These are phyloP conservation scores for Tolypocladium cylindrosporum DNA, from an alignment of 2,329 filamentous ascomycete species.

Conservation along the genomic window DNA sequence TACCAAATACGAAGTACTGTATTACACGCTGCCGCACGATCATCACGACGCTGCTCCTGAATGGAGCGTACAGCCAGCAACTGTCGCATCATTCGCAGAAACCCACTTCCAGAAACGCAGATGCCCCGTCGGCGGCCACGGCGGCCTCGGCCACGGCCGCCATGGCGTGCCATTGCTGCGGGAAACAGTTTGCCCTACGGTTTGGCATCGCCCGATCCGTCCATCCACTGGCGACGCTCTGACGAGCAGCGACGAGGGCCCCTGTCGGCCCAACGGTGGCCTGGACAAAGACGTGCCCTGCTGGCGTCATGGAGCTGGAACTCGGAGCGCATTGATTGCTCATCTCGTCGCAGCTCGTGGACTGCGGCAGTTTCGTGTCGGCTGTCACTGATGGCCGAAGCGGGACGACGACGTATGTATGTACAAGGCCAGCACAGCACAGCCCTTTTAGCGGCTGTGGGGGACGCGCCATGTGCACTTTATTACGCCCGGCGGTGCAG, in stretches of 20 bases:
- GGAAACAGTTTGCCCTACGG: background rate
- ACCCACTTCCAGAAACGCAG: background rate
- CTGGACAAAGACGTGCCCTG: background rate
- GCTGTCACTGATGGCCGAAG: background rate
- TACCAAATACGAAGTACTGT: background rate
- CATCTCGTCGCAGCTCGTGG: background rate
- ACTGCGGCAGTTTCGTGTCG: background rate
- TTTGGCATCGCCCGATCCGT: background rate
- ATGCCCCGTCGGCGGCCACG: background rate
- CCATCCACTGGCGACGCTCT: background rate
- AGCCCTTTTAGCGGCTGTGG: background rate
- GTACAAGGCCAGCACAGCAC: background rate
- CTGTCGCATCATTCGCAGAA: background rate
- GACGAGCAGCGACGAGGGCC: background rate
- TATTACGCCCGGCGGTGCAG: background rate
- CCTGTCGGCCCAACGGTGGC: background rate
- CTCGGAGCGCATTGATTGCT: background rate
- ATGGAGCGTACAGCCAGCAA: background rate
- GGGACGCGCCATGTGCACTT: background rate
- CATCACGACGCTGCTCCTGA: background rate
- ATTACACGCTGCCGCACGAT: background rate
- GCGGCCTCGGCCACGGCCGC: background rate
- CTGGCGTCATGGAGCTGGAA: background rate
- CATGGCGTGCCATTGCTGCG: background rate
- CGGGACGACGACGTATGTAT: background rate